These are phyloP conservation scores for Diplocarpon mali DNA, from an alignment of 2,329 filamentous ascomycete genomes.

Conservation along the genomic window DNA sequence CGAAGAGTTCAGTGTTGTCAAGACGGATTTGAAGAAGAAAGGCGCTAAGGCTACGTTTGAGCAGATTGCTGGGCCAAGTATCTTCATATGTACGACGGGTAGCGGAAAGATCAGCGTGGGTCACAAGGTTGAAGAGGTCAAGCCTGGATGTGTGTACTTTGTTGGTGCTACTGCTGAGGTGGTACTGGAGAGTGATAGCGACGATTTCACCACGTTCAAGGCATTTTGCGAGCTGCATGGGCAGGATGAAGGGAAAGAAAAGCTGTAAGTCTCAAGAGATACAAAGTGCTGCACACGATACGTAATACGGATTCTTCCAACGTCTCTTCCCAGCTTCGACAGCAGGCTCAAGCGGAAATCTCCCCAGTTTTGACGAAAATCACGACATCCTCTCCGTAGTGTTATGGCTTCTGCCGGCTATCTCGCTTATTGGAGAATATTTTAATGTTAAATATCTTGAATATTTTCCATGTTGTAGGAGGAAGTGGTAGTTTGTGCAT, in stretches of 20 bases:
- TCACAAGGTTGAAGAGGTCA: conserved; percentile 63
- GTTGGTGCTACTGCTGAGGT: conserved; percentile 82
- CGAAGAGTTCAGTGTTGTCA: conserved; percentile 86
- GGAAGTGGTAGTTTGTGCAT: too few species aligned
- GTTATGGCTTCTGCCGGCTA: too few species aligned
- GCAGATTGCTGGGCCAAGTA: conserved; percentile 75
- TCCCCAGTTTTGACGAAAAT: too few species aligned
- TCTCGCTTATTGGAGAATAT: too few species aligned
- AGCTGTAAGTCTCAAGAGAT: conserved; percentile 11
- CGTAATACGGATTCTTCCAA: too few species aligned
- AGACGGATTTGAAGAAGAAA: conserved; percentile 58
- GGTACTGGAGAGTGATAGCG: conserved; percentile 61
- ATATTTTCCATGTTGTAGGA: too few species aligned
- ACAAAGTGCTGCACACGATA: too few species aligned
- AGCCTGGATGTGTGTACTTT: conserved; percentile 67
- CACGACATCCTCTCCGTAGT: too few species aligned
- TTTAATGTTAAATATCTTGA: too few species aligned
- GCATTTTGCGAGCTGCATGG: conserved; percentile 79
- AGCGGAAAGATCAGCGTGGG: conserved; percentile 78
- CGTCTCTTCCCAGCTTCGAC: too few species aligned
- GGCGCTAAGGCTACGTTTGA: conserved; percentile 84
- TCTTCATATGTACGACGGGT: conserved; percentile 82
- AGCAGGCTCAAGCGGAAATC: too few species aligned
- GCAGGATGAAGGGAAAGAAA: conserved; percentile 23
- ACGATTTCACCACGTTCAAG: conserved; percentile 79